phyloP scores from a whole-genome alignment of 2,329 filamentous ascomycete species.

The Penicillium paneum region DNA sequence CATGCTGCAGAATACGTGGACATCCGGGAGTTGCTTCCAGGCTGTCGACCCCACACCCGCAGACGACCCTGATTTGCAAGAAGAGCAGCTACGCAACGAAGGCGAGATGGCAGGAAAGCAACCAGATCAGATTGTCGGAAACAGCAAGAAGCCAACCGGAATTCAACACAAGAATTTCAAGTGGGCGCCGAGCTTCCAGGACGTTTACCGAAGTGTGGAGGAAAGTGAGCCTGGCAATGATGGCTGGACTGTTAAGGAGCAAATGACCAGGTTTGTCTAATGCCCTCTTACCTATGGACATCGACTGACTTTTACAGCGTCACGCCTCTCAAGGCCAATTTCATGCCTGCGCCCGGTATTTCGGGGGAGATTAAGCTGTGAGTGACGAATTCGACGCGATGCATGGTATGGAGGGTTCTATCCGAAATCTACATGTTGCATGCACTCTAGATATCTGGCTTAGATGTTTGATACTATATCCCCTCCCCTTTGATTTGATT shows the following conservation, averaged over 20 bases:
- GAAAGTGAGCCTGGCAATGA: conserved; percentile 77
- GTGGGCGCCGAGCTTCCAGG: conserved; percentile 83
- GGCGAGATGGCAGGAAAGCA: conserved; percentile 45
- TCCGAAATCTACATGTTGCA: conserved; percentile 26
- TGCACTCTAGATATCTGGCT: conserved; percentile 26
- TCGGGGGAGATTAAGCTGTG: conserved; percentile 77
- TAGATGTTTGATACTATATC: conserved; percentile 27
- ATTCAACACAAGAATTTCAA: conserved; percentile 87
- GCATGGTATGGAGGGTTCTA: conserved; percentile 15
- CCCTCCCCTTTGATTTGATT: conserved; percentile 16
- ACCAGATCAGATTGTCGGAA: conserved; percentile 21
- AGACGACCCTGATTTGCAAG: conserved; percentile 62
- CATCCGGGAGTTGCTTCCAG: conserved; percentile 77
- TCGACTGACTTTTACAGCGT: conserved; percentile 55
- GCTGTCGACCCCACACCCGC: conserved; percentile 66
- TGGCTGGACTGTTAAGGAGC: conserved; percentile 87
- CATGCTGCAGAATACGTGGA: conserved; percentile 91
- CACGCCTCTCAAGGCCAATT: conserved; percentile 88
- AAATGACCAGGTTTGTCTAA: conserved; percentile 69
- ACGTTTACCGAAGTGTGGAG: conserved; percentile 85
- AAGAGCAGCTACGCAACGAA: conserved; percentile 68
- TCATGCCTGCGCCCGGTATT: conserved; percentile 69
- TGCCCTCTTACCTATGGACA: no score
- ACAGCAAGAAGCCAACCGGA: conserved; percentile 34
- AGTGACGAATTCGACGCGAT: conserved; percentile 50